Percentiles rank a stretch among this genome's conserved stretches.
Conservation (phyloP, 345 rosid genomes). For the Rhodamnia rubescens region DNA sequence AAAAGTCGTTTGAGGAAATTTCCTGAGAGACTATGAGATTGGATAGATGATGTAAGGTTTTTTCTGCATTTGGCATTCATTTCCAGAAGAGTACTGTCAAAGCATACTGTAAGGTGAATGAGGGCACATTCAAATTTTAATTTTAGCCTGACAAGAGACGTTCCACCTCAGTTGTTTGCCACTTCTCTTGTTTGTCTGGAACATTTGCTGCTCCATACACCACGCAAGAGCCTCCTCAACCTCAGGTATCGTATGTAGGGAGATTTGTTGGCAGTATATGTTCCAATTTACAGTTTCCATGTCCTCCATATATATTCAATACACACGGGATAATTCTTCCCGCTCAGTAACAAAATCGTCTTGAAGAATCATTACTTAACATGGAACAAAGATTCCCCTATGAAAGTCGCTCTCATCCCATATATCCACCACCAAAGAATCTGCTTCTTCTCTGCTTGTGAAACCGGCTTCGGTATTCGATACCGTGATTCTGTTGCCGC, state of each 20-base stretch:
- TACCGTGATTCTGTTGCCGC: background rate
- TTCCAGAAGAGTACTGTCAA: background rate
- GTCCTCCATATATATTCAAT: background rate
- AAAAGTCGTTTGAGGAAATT: background rate
- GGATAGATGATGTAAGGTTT: background rate
- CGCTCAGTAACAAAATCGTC: background rate
- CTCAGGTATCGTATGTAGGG: background rate
- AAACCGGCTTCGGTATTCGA: background rate
- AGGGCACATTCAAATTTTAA: background rate
- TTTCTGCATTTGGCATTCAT: background rate
- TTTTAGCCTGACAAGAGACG: background rate
- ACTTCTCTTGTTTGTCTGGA: background rate
- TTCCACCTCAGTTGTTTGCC: background rate
- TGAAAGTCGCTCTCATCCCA: background rate
- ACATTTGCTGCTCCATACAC: background rate
- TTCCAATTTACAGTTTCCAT: background rate
- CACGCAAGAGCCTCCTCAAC: background rate
- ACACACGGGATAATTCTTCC: background rate
- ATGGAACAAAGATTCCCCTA: background rate
- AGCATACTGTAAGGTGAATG: background rate
- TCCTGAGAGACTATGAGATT: background rate
- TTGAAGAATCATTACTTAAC: background rate
- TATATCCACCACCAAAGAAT: background rate
- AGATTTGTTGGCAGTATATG: background rate
- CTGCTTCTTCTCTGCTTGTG: background rate